Evolutionary conservation across 2,329 filamentous ascomycete species (phyloP).

Genomic region (Colletotrichum plurivorum): DNA sequence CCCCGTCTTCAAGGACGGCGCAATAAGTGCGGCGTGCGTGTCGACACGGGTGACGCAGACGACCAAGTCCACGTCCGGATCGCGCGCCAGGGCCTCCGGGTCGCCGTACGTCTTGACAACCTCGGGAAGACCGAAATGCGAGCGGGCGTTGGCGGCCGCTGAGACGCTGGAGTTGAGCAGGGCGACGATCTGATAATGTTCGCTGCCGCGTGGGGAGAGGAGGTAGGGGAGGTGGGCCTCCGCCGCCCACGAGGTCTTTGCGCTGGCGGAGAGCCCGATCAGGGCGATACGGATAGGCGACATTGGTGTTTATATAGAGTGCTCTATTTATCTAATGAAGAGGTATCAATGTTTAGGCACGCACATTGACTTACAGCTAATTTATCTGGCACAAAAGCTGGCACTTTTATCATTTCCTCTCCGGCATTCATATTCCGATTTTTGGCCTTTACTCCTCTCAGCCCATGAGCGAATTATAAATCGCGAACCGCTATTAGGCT

Average conservation of each 20-base stretch:
- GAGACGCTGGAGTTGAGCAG: slow-evolving; percentile 64
- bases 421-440: no score
- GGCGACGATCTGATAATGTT: slow-evolving; percentile 63
- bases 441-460: no score
- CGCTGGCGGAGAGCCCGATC: slow-evolving; percentile 68
- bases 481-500: no score
- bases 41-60: slow-evolving; percentile 70
- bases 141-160: slow-evolving; percentile 59
- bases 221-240: slow-evolving; percentile 73
- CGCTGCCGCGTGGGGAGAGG: slow-evolving; percentile 57
- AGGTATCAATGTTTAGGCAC: no score
- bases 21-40: slow-evolving; percentile 60
- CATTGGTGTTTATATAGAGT: background rate
- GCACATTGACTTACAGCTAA: no score
- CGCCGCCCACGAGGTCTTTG: slow-evolving; percentile 68
- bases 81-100: slow-evolving; percentile 61
- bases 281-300: slow-evolving; percentile 65
- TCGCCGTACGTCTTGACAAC: slow-evolving; percentile 64
- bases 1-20: slow-evolving; percentile 64
- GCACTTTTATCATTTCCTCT: no score
- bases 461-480: no score
- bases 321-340: no score
- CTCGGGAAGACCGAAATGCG: slow-evolving; percentile 56
- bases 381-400: no score
- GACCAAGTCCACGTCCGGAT: slow-evolving; percentile 67